Base-by-base conservation (phyloP, 2,329 filamentous ascomycete genomes). In the Cephalotrichum gorgonifer region DNA sequence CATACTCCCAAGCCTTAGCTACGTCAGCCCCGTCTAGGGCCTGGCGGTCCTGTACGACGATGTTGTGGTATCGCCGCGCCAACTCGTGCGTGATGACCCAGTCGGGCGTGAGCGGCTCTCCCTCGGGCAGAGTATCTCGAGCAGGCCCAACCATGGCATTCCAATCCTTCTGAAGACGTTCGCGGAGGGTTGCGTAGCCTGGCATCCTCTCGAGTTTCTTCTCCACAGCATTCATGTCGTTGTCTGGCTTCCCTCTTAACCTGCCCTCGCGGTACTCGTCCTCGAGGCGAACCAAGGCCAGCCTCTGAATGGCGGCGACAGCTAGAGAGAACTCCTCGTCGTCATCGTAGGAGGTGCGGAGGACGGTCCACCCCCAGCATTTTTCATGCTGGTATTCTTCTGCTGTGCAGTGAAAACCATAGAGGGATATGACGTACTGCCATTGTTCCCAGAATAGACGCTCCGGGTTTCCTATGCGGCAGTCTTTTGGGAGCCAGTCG, bases 121-220 rank as follows among this genome's bases (percentile, higher is more conserved):
- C 39, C 22, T 43, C 11, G 5, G 54, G 14, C 39, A 44, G 12
- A 48, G 44, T 2, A 47, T 45, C 11, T 52, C 53, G 3, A 51
- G 53, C 2, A 51, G 46, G 1, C 53, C 38, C 9, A 53, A 33
- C 3, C 53, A 53, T 4, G 51, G 54, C 20, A 39, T 50, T 22
- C 54, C 52, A 48, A 17, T 17, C 45, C 25, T 46, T 14, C 23
- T 46, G 44, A 23, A 23, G 11, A 35, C 4, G 30, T 38, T 46
- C 30, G 15, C 9, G 27, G 2, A 25, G 14, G n/a, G 14, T 28
- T 44, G 14, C 22, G 25, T n/a, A 4, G 25, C 3, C 23, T 28
- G 23, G 25, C 15, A 7, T 5, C 15, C 15, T 9, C 6, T 44
- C 42, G 25, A 28, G 31, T 27, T 38, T 39, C 25, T 27, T 17